phyloP scores from a whole-genome alignment of 805 yeast genomes.

The Cyberlindnera japonica region DNA sequence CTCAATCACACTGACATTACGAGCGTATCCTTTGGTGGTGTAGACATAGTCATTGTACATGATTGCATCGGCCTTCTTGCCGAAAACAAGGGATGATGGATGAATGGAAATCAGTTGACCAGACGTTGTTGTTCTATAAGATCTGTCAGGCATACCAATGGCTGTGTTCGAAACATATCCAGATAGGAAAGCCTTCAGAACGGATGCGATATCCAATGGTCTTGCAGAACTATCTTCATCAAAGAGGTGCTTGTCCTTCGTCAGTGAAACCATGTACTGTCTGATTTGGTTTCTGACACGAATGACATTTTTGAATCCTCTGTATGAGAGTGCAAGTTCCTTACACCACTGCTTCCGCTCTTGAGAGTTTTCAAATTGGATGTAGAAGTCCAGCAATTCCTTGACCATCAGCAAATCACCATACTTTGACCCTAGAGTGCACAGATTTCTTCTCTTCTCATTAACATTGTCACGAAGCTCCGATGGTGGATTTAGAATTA shows the following conservation, averaged over 20 bases:
- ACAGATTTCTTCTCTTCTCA: conserved; percentile 62
- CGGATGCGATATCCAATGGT: conserved; percentile 48
- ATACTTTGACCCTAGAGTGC: conserved; percentile 64
- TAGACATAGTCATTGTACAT: conserved; percentile 94
- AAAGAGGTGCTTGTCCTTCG: conserved; percentile 33
- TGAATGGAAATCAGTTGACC: conserved; percentile 87
- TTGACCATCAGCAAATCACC: conserved; percentile 86
- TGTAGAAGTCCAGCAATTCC: conserved; percentile 63
- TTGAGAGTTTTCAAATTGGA: conserved; percentile 38
- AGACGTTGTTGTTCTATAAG: conserved; percentile 78
- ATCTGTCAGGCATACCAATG: conserved; percentile 90
- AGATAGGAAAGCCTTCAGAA: conserved; percentile 73
- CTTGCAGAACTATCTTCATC: conserved; percentile 21
- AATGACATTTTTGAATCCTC: conserved; percentile 75
- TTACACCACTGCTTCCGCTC: conserved; percentile 83
- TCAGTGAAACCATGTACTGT: conserved; percentile 56
- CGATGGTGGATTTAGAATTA: conserved; percentile 73
- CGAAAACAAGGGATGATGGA: conserved; percentile 86
- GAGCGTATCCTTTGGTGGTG: conserved; percentile 89
- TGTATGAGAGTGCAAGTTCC: conserved; percentile 66
- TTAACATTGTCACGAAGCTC: conserved; percentile 83
- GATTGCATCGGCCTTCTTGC: conserved; percentile 75
- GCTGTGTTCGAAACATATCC: conserved; percentile 92
- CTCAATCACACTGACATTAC: conserved; percentile 80
- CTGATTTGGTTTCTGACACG: conserved; percentile 73